These are phyloP conservation scores for Lactarius vividus DNA, from an alignment of 768 basidiomycete species.

Conservation along the genomic window DNA sequence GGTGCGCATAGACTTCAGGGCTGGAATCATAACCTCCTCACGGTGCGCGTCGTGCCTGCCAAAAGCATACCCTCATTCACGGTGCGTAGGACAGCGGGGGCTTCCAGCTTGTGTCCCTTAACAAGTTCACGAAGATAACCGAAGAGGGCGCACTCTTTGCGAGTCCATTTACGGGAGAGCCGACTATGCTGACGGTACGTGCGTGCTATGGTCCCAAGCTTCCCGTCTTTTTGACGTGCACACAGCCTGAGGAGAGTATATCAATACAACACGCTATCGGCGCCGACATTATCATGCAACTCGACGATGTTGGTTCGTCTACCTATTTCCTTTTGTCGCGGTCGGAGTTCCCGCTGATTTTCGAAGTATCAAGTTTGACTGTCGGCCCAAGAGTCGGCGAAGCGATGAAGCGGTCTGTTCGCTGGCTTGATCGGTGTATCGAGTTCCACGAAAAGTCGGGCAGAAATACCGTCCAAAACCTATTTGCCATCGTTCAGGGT, in stretches of 20 bases:
- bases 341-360: slow-evolving; percentile 8
- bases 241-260: slow-evolving; percentile 86
- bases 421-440: slow-evolving; percentile 91
- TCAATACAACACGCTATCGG: slow-evolving; percentile 88
- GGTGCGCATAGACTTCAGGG: slow-evolving; percentile 91
- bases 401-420: slow-evolving; percentile 83
- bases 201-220: neutral
- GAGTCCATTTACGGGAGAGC: slow-evolving; percentile 83
- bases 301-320: slow-evolving; percentile 81
- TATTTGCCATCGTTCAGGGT: slow-evolving; percentile 92
- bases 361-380: slow-evolving; percentile 69
- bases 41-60: slow-evolving; percentile 42
- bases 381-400: slow-evolving; percentile 79
- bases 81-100: slow-evolving; percentile 75
- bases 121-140: slow-evolving; percentile 81
- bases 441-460: slow-evolving; percentile 68
- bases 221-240: neutral
- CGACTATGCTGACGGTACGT: slow-evolving; percentile 79
- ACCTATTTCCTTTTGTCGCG: neutral
- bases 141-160: slow-evolving; percentile 86
- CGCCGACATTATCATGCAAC: slow-evolving; percentile 93
- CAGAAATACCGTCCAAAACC: slow-evolving; percentile 63
- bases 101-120: slow-evolving; percentile 82
- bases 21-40: slow-evolving; percentile 83
- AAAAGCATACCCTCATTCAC: slow-evolving; percentile 7